These are phyloP conservation scores for Trichoderma afroharzianum DNA, from an alignment of 2,329 filamentous ascomycete species.

Conservation along the genomic window DNA sequence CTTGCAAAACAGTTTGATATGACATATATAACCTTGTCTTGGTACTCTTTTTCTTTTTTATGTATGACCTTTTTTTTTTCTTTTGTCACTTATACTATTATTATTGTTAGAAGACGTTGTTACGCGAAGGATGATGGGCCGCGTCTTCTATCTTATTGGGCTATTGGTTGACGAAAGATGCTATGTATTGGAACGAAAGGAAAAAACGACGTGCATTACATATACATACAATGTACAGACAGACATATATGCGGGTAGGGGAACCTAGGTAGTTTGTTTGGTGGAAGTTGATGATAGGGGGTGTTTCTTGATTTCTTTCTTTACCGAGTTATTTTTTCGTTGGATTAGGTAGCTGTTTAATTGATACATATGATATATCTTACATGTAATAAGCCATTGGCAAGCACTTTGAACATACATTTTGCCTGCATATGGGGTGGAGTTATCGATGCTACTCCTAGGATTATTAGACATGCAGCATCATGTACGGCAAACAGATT, in stretches of 20 bases:
- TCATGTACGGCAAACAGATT: not conserved
- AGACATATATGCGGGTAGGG: not conserved
- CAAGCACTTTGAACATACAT: not conserved
- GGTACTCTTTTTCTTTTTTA: not conserved
- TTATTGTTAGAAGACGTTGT: not conserved
- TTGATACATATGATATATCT: not conserved
- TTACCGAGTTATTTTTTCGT: constrained; percentile 2
- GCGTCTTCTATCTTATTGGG: constrained; percentile 4
- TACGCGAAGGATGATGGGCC: constrained; percentile 2
- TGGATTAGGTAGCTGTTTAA: constrained; percentile 9
- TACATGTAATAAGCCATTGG: not conserved
- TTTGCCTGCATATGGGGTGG: constrained; percentile 1
- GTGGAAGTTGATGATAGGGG: constrained; percentile 3
- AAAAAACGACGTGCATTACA: not conserved
- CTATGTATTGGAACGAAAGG: not conserved
- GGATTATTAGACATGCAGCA: not conserved
- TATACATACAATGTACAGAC: constrained; percentile 2
- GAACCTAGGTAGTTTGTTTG: not conserved
- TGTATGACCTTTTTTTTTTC: constrained; percentile 1
- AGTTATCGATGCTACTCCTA: not conserved
- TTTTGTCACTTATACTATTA: constrained; percentile 6
- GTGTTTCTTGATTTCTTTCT: not conserved
- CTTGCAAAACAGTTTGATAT: constrained; percentile 14
- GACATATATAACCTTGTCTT: constrained; percentile 8
- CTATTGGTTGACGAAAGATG: constrained; percentile 8